Conservation (phyloP, 2,329 filamentous ascomycete species). For the Talaromyces sp. region DNA sequence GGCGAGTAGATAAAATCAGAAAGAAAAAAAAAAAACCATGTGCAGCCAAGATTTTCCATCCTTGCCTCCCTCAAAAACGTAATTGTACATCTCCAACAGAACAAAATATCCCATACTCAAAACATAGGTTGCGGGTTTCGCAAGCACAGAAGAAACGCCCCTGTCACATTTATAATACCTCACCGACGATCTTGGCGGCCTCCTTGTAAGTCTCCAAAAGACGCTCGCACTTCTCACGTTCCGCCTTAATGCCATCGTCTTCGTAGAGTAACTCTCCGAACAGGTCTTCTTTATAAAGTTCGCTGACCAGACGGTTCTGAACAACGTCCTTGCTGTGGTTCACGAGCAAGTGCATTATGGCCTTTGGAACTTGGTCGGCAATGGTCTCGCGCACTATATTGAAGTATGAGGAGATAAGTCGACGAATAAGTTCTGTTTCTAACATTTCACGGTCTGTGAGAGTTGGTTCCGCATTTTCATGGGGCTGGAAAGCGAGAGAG, state of each 20-base stretch:
- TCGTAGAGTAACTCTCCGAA: slow-evolving; percentile 96
- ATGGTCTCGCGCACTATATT: slow-evolving; percentile 99
- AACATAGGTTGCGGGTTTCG: slow-evolving; percentile 2
- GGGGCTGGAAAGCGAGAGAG: slow-evolving; percentile 30
- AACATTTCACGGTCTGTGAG: slow-evolving; percentile 94
- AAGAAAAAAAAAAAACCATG: too few species aligned
- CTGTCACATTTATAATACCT: slow-evolving; percentile 69
- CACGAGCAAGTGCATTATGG: slow-evolving; percentile 96
- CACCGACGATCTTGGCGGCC: slow-evolving; percentile 96
- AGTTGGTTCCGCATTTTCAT: slow-evolving; percentile 70
- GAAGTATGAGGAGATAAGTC: slow-evolving; percentile 97
- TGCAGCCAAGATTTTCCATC: slow-evolving; percentile 12
- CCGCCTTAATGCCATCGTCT: slow-evolving; percentile 95
- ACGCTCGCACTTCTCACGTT: slow-evolving; percentile 98
- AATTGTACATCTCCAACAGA: slow-evolving; percentile 28
- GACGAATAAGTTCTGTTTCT: slow-evolving; percentile 95
- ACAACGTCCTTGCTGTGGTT: slow-evolving; percentile 98
- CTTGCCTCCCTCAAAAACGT: not conserved
- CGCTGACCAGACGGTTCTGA: slow-evolving; percentile 92
- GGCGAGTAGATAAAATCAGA: slow-evolving; percentile 12
- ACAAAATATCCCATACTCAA: slow-evolving; percentile 18
- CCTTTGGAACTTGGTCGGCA: slow-evolving; percentile 96
- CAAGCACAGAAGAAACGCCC: slow-evolving; percentile 1
- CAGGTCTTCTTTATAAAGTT: slow-evolving; percentile 87
- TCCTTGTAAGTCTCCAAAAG: slow-evolving; percentile 94